Evolutionary conservation across 2,329 filamentous ascomycete species (phyloP), one percentile per base, ranked within the genome.

Genomic region (Diaporthe batatas): DNA sequence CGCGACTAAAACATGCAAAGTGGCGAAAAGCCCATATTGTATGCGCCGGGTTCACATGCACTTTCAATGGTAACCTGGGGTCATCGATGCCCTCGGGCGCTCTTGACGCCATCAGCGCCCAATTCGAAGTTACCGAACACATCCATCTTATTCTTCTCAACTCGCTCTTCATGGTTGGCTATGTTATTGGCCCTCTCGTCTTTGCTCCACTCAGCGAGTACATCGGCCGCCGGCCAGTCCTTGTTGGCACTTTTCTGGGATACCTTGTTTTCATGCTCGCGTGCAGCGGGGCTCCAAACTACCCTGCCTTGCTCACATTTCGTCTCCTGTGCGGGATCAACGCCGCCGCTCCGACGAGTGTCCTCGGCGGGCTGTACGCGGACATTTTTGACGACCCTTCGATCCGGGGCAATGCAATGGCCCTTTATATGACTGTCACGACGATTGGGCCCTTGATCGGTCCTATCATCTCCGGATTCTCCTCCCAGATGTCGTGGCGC

Each of bases 201-300:
- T 59, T 59, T 59, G 57, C 57, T 25, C 57, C 57, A n/a, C 57
- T 59, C 34, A 59, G 57, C 57, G 57, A 59, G 57, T 59, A 59
- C 23, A 59, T 59, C 14, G 57, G 57, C 5, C 57, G 57, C 36
- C 57, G 57, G 3, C 57, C 57, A 25, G 57, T 59, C 25, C n/a
- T 59, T 14, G 42, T 59, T 11, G 57, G 34, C n/a, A 59, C 57
- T 11, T 59, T 59, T 12, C 36, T 59, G 6, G 57, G 57, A 4
- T 59, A 59, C n/a, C 36, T 59, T 23, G 36, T 59, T 10, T 59
- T 42, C 23, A 59, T 59, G 57, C 57, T 59, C 57, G 57, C 57
- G 34, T 59, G 57, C 36, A 18, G 12, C 10, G 57, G 34, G 7
- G 57, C 57, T 23, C 57, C 57, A 3, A 59, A 59, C 5, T 59